Base-by-base conservation (phyloP, 2,329 filamentous ascomycete species). In the Pseudogymnoascus pannorum region DNA sequence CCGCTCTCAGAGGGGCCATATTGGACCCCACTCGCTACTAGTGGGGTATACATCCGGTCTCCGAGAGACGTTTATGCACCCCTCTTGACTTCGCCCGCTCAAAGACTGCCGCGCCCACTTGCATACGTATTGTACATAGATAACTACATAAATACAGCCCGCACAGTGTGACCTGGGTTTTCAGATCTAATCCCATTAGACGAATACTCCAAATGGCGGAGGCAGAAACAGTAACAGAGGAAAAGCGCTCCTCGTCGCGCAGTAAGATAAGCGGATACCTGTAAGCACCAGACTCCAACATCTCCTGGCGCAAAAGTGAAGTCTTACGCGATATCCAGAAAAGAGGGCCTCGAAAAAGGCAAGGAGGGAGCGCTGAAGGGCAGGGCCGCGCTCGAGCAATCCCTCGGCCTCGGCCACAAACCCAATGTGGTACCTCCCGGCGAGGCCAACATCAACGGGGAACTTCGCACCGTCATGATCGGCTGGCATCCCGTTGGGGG, bases 401-500 rank as follows among this genome's bases (percentile, higher is more conserved):
- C 74, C 14, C 68, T 78, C 8, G 78, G 78, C 0, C 73, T 80
- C 3, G 78, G 78, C 61, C 70, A 72, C 29, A 73, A 70, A 44
- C 76, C 78, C 16, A 79, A 78, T 64, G 76, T 74, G 2, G 71
- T 80, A 22, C 78, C 78, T 1, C 65, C 71, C 0, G 73, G 68
- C 5, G 72, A 76, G 59, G 74, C 77, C 1, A 66, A 70, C 29
- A 72, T 76, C 61, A 70, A 73, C 60, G 73, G 68, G 16, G 68
- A 69, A 14, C 70, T 73, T 5, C 74, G 78, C n/a, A 68, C 71
- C 0, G 81, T 84, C 29, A 74, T 79, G 66, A 76, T 85, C 24
- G 82, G 81, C 20, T 85, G 82, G 82, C 81, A 84, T 68, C 81
- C 82, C 1, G 81, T 85, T 5, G 80, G 76, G 14, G 81, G 81